phyloP scores from a whole-genome alignment of 2,329 filamentous ascomycete species.

The Fusarium luffae region DNA sequence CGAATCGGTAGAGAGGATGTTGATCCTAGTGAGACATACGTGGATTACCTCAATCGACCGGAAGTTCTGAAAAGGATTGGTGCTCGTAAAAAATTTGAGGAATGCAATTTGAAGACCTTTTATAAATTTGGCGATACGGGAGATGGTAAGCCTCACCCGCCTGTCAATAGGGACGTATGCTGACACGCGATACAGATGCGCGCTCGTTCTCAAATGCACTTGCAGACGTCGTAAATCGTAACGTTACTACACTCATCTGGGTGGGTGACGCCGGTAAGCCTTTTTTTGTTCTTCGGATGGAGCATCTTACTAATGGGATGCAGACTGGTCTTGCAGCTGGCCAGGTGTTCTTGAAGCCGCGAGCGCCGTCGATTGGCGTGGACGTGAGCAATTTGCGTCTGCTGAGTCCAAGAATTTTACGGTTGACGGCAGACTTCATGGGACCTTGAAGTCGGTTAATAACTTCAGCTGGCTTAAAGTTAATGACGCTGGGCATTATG shows the following conservation, averaged over 20 bases:
- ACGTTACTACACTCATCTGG: conserved; percentile 63
- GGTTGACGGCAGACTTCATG: conserved; percentile 58
- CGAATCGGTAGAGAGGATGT: conserved; percentile 43
- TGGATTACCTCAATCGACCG: conserved; percentile 22
- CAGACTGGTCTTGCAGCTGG: conserved; percentile 69
- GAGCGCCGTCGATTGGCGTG: conserved; percentile 57
- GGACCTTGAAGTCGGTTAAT: conserved; percentile 59
- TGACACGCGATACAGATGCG: conserved; percentile 42
- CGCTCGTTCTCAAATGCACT: conserved; percentile 58
- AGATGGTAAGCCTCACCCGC: conserved; percentile 20
- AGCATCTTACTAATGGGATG: neutral
- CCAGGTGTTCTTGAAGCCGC: conserved; percentile 54
- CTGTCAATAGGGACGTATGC: too few species aligned
- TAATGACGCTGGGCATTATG: conserved; percentile 64
- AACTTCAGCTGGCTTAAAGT: conserved; percentile 72
- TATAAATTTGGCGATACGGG: conserved; percentile 34
- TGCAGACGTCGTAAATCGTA: conserved; percentile 57
- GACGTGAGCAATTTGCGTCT: conserved; percentile 54
- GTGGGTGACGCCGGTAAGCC: conserved; percentile 61
- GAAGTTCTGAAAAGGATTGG: conserved; percentile 39
- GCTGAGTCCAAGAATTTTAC: conserved; percentile 55
- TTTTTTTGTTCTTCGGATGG: neutral
- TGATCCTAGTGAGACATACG: conserved; percentile 35
- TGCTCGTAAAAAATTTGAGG: conserved; percentile 32
- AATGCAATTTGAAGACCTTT: conserved; percentile 31